These are phyloP conservation scores for Trichoderma gracile DNA, from an alignment of 2,329 filamentous ascomycete genomes.

Conservation along the genomic window DNA sequence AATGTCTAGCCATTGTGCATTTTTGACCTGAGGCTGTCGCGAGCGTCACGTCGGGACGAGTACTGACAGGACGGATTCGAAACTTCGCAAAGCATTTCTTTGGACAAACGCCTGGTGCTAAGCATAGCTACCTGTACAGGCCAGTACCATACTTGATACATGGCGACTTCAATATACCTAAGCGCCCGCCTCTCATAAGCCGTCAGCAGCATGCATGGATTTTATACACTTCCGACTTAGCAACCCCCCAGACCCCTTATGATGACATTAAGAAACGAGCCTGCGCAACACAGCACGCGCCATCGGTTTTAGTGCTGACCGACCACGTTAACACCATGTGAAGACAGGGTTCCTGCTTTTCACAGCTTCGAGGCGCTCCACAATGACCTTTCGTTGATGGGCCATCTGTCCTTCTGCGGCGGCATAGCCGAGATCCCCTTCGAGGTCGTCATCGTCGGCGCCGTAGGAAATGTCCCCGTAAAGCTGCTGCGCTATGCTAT, in stretches of 20 bases:
- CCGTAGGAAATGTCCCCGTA: constrained; percentile 42
- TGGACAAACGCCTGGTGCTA: neutral
- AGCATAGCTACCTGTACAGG: neutral
- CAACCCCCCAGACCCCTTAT: neutral
- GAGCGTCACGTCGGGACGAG: no score
- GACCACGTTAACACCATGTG: constrained; percentile 76
- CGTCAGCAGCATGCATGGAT: constrained; percentile 10
- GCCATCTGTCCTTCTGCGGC: constrained; percentile 93
- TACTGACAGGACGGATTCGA: neutral
- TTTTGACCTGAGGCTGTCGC: no score
- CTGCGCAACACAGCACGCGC: constrained; percentile 4
- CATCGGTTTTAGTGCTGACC: constrained; percentile 17
- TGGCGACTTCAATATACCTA: neutral
- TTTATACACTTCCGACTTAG: constrained; percentile 9
- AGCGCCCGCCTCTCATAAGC: neutral
- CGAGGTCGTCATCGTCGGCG: constrained; percentile 71
- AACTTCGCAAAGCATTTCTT: neutral
- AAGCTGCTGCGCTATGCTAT: constrained; percentile 55
- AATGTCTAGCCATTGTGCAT: no score
- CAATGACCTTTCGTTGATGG: constrained; percentile 89
- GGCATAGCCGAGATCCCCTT: constrained; percentile 92
- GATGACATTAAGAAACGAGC: neutral
- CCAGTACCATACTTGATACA: neutral
- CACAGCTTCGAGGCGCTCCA: constrained; percentile 91
- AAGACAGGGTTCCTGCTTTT: constrained; percentile 96